Percentiles rank a stretch among this genome's conserved stretches.
Evolutionary conservation across 768 basidiomycete genomes (phyloP).

Genomic region (Suillus cothurnatus): DNA sequence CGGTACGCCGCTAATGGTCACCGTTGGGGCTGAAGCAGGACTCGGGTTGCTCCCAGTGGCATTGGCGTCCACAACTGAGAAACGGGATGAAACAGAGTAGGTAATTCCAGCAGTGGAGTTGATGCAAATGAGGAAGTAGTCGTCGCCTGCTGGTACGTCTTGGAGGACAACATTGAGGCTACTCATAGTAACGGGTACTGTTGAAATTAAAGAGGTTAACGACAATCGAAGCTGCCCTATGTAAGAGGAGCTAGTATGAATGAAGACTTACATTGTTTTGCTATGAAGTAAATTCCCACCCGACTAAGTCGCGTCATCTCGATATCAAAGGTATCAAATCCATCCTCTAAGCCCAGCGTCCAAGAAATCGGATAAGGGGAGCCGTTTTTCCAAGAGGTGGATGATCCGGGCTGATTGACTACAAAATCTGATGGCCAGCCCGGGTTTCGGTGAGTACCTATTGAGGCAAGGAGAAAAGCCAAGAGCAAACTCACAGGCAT

Average conservation of each 20-base stretch:
- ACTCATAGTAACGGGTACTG: slow-evolving; percentile 39
- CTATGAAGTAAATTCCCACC: slow-evolving; percentile 66
- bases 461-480: neutral
- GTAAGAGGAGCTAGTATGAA: neutral
- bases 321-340: slow-evolving; percentile 64
- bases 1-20: slow-evolving; percentile 66
- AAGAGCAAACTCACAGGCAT: slow-evolving; percentile 19
- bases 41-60: slow-evolving; percentile 35
- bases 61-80: slow-evolving; percentile 52
- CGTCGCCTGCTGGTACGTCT: slow-evolving; percentile 68
- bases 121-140: slow-evolving; percentile 77
- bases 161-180: slow-evolving; percentile 63
- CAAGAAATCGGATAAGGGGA: slow-evolving; percentile 51
- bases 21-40: slow-evolving; percentile 54
- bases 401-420: slow-evolving; percentile 23
- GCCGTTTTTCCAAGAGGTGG: slow-evolving; percentile 28
- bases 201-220: neutral
- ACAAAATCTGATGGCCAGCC: slow-evolving; percentile 26
- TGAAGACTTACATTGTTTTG: slow-evolving; percentile 57
- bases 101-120: slow-evolving; percentile 70
- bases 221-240: neutral
- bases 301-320: slow-evolving; percentile 63
- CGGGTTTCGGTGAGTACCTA: neutral
- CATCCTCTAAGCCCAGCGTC: slow-evolving; percentile 68
- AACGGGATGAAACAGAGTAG: slow-evolving; percentile 62